Evolutionary conservation across 2,329 filamentous ascomycete genomes (phyloP), one percentile per base, ranked within the genome.

Genomic region (Drechslerella dactyloides): DNA sequence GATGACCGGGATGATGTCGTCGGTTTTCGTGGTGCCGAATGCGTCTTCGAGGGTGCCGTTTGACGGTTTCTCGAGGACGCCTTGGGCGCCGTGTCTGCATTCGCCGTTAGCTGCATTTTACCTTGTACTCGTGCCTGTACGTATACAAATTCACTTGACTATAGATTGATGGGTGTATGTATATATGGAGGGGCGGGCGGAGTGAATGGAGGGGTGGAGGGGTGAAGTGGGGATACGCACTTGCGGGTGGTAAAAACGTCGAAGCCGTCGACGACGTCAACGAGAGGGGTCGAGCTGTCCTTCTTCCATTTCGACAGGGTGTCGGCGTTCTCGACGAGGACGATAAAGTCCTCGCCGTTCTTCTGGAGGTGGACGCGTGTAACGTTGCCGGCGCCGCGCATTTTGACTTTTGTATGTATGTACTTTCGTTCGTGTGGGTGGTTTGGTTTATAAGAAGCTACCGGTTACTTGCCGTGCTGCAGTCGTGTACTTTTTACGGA

Each of bases 201-300:
- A 40, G 15, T n/a, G 11, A 55, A 35, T 11, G 55, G 33, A 40
- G 40, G 27, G 15, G 52, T 13, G 24, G 33, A 17, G 5, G 13
- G 2, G 5, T 13, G 27, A 55, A 64, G 55, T 46, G 50, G 63
- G 61, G 33, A 69, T 75, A 83, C 90, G 82, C 85, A 97, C 93
- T 89, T 90, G 83, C 96, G 90, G 37, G 92, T 96, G 48, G 89
- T 83, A 78, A 96, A 96, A 78, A 99, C 84, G 84, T 96, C 90
- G 84, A 91, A 97, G 6, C 89, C 85, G 68, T 88, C 91, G 63
- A 97, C 85, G 64, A 99, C 93, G 77, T 97, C 88, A 1, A 90
- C 85, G 53, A 97, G 82, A 40, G 94, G 90, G 30, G 94, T 83
- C 30, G 85, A 88, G 78, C 86, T 87, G 83, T 97, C 93, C 2